Evolutionary conservation across 768 basidiomycete species (phyloP), one percentile per base, ranked within the genome.

Genomic region (Clitopilus passeckerianus): DNA sequence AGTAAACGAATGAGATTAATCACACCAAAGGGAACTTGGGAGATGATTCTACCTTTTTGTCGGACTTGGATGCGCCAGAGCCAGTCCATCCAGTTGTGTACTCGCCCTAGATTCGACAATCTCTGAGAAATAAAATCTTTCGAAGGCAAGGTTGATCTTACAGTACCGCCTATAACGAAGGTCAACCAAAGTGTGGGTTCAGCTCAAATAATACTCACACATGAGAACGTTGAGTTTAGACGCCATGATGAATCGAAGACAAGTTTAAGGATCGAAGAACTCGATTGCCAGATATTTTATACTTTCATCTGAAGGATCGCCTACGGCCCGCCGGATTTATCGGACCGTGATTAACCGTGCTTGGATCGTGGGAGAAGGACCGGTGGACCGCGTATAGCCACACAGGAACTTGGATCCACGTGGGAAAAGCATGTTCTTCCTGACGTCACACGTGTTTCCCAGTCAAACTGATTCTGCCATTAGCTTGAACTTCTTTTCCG

Each of bases 21-120:
- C 24, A 37, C 34, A 14, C 24, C 33, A 27, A 37, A 59, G n/a
- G 37, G 2, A 5, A 41, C 2, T n/a, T 15, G 2, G 10, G 37
- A 41, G n/a, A 15, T 12, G 37, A n/a, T n/a, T 41, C 37, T 59
- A 90, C 92, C 82, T 94, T 97, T 76, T 96, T 96, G 76, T 96
- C 95, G 5, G 93, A 95, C 68, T 87, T 92, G 15, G 93, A 95
- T 44, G 91, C 92, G n/a, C 94, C 94, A 35, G 89, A 85, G 12
- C 86, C 86, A 9, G 91, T 93, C 91, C 91, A 96, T 70, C 95
- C 94, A 56, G 94, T 96, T 62, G 94, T 96, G 71, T 96, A 96
- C 77, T 95, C 92, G 44, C 91, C 91, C 86, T 77, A 63, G 46
- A 18, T 22, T 60, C 27, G 22, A 55, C 18, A 22, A 37, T 63